Evolutionary conservation across 75 land plant genomes (phyloP).

Genomic region (Sequoiadendron giganteum): DNA sequence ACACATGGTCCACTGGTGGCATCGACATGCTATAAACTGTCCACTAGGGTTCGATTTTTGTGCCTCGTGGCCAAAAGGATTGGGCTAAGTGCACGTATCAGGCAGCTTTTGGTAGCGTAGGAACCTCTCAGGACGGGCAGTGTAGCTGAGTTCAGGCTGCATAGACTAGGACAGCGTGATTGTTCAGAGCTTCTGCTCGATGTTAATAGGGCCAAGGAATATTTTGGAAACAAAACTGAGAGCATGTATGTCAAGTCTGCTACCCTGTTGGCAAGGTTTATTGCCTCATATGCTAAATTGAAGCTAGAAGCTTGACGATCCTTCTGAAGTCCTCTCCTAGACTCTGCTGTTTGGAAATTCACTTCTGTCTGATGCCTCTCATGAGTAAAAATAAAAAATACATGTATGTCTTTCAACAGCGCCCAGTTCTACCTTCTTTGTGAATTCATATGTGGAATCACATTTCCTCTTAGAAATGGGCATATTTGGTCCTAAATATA

Average conservation of each 20-base stretch:
- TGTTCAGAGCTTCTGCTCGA: not conserved
- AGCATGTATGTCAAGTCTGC: not conserved
- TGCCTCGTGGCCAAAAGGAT: not conserved
- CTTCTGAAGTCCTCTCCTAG: not conserved
- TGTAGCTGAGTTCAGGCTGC: not conserved
- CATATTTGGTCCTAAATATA: too few relatives aligned
- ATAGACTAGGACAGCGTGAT: not conserved
- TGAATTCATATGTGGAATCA: not conserved
- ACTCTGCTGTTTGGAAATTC: not conserved
- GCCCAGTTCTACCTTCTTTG: not conserved
- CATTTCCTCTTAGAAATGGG: too few relatives aligned
- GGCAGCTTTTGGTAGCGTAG: not conserved
- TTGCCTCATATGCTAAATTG: not conserved
- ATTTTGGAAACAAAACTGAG: not conserved
- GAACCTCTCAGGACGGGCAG: not conserved
- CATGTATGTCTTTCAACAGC: not conserved
- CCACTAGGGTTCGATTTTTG: not conserved
- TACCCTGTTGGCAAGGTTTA: too few relatives aligned
- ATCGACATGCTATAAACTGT: not conserved
- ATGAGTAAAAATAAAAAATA: not conserved
- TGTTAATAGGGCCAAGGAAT: not conserved
- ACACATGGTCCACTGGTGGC: not conserved
- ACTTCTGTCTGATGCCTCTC: not conserved
- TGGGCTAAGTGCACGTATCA: not conserved
- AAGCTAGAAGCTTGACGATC: not conserved